Conservation (phyloP, 75 land plant species). For the Larix kaempferi region DNA sequence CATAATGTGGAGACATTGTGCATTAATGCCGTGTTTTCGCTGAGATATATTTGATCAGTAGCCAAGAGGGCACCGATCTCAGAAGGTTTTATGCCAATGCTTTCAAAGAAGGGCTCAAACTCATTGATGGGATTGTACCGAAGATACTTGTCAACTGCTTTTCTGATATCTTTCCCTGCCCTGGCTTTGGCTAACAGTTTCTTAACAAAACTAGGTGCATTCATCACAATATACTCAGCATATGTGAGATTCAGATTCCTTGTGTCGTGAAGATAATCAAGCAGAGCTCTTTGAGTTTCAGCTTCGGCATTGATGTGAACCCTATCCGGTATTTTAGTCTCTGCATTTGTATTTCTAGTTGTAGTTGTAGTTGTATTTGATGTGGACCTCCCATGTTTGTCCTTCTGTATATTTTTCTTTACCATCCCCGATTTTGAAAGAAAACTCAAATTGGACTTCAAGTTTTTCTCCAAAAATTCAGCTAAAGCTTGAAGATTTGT, state of each 20-base stretch:
- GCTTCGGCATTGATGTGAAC: not conserved
- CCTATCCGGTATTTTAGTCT: not conserved
- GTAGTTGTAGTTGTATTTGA: not conserved
- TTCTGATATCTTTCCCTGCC: not conserved
- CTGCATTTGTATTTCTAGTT: not conserved
- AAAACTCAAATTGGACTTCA: conserved; percentile 19
- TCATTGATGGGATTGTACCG: conserved; percentile 57
- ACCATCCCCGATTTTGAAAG: conserved; percentile 34
- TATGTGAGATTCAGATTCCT: conserved; percentile 24
- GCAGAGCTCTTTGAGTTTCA: conserved; percentile 31
- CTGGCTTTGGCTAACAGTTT: conserved; percentile 32
- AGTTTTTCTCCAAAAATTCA: conserved; percentile 27
- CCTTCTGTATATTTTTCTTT: conserved; percentile 11
- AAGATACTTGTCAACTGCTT: conserved; percentile 22
- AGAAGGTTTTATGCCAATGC: conserved; percentile 51
- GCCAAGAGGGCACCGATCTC: conserved; percentile 35
- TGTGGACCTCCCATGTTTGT: too few relatives aligned
- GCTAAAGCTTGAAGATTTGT: conserved; percentile 27
- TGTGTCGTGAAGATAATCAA: conserved; percentile 43
- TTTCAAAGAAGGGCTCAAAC: conserved; percentile 74
- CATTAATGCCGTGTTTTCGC: conserved; percentile 38
- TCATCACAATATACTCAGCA: conserved; percentile 40
- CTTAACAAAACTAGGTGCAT: conserved; percentile 33
- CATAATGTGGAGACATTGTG: conserved; percentile 40
- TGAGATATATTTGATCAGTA: conserved; percentile 28